A percentile compares a stretch with the other conserved stretches of the same genome.
These are phyloP conservation scores for Candida peoriensis DNA, from an alignment of 805 yeast species.

Conservation along the genomic window DNA sequence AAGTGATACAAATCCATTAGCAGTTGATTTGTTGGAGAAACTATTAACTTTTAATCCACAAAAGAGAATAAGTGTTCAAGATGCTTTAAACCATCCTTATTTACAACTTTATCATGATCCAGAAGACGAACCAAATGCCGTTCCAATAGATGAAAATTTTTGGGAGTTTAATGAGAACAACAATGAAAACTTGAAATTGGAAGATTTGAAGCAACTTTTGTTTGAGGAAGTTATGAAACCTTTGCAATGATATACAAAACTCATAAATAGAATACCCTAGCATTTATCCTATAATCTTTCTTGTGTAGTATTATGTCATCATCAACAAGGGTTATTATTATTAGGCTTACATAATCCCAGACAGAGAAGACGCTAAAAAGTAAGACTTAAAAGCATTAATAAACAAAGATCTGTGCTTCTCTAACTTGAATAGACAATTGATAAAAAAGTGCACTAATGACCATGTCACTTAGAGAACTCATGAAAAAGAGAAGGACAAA, in stretches of 20 bases:
- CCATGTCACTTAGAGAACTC: no score
- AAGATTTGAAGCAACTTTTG: constrained; percentile 68
- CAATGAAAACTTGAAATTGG: constrained; percentile 65
- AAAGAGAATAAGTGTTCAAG: constrained; percentile 67
- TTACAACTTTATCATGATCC: constrained; percentile 63
- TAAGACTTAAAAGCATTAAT: no score
- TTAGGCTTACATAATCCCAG: no score
- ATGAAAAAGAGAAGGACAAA: no score
- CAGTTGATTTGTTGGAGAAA: constrained; percentile 61
- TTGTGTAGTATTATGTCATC: no score
- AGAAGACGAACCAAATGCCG: constrained; percentile 57
- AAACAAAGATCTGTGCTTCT: no score
- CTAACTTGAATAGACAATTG: no score
- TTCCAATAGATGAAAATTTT: constrained; percentile 32
- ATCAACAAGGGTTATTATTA: no score
- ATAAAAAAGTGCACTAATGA: no score
- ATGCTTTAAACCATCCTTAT: constrained; percentile 73
- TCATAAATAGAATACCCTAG: no score
- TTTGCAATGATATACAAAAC: constrained; percentile 21
- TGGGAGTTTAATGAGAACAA: constrained; percentile 38
- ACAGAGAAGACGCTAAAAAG: no score
- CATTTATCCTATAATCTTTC: no score
- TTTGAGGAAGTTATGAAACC: constrained; percentile 73
- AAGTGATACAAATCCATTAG: constrained; percentile 40
- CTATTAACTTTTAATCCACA: constrained; percentile 69